Evolutionary conservation across 2,329 filamentous ascomycete species (phyloP).

Genomic region (Aspergillus sp.): DNA sequence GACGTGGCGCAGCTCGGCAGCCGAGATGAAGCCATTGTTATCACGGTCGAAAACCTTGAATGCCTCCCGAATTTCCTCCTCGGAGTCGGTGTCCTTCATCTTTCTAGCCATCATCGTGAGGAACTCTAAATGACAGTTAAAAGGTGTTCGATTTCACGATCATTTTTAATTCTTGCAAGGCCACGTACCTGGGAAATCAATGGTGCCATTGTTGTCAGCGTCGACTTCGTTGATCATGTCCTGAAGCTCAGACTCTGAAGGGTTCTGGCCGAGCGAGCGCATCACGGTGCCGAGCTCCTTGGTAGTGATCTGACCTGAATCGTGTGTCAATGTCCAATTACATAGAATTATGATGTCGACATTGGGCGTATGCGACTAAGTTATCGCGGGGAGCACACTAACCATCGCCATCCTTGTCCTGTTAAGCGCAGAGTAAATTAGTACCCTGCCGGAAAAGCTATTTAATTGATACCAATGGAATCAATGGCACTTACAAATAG

Average conservation of each 20-base stretch:
- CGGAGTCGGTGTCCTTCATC: constrained; percentile 91
- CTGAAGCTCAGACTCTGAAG: constrained; percentile 84
- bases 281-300: constrained; percentile 89
- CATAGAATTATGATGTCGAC: not conserved
- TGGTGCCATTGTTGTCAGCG: constrained; percentile 89
- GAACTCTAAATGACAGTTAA: constrained; percentile 61
- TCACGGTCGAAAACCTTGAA: constrained; percentile 91
- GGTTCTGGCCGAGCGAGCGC: constrained; percentile 87
- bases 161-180: not conserved
- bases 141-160: not conserved
- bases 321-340: not conserved
- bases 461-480: not conserved
- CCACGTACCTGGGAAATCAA: constrained; percentile 79
- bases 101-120: constrained; percentile 92
- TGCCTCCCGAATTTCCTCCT: constrained; percentile 85
- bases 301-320: constrained; percentile 80
- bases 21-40: constrained; percentile 90
- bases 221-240: constrained; percentile 96
- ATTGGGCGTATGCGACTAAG: not conserved
- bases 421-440: constrained; percentile 23
- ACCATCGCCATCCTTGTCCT: constrained; percentile 94
- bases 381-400: constrained; percentile 46
- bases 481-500: constrained; percentile 78
- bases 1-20: constrained; percentile 82
- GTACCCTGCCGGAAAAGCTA: constrained; percentile 11